Conservation (phyloP, 495 filamentous ascomycete species). For the Aspergillus carlsbadensis region DNA sequence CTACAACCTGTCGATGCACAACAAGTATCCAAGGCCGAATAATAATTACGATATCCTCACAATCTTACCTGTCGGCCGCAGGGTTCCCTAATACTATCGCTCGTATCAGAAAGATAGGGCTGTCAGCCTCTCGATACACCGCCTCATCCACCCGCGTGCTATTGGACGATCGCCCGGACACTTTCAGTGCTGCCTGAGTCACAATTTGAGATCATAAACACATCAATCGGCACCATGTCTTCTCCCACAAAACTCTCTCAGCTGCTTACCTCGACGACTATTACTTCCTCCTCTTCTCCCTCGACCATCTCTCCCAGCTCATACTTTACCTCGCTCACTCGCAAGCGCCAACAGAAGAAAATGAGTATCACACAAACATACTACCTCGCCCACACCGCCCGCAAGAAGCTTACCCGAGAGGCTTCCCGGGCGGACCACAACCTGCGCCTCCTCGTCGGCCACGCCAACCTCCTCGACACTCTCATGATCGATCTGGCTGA, state of each 20-base stretch:
- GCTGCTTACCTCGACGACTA: slow-evolving; percentile 11
- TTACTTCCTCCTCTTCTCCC: slow-evolving; percentile 4
- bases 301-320: slow-evolving; percentile 22
- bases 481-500: slow-evolving; percentile 94
- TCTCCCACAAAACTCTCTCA: slow-evolving; percentile 15
- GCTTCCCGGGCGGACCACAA: slow-evolving; percentile 89
- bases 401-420: slow-evolving; percentile 90
- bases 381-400: slow-evolving; percentile 93
- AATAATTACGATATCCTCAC: slow-evolving; percentile 5
- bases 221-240: slow-evolving; percentile 27
- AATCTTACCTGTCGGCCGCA: neutral
- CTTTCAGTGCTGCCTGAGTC: slow-evolving; percentile 31
- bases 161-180: slow-evolving; percentile 28
- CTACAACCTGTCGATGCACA: slow-evolving; percentile 1
- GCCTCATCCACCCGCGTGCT: slow-evolving; percentile 20
- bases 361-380: slow-evolving; percentile 98
- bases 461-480: slow-evolving; percentile 96
- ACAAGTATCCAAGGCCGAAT: neutral
- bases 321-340: slow-evolving; percentile 36
- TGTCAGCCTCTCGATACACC: slow-evolving; percentile 25
- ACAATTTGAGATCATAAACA: slow-evolving; percentile 32
- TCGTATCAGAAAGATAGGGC: slow-evolving; percentile 10
- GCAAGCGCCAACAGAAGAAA: slow-evolving; percentile 61
- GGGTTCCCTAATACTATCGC: neutral
- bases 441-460: slow-evolving; percentile 88